Percentiles rank a stretch among this genome's conserved stretches.
These are phyloP conservation scores for Citrus australasica DNA, from an alignment of 345 rosid species.

Conservation along the genomic window DNA sequence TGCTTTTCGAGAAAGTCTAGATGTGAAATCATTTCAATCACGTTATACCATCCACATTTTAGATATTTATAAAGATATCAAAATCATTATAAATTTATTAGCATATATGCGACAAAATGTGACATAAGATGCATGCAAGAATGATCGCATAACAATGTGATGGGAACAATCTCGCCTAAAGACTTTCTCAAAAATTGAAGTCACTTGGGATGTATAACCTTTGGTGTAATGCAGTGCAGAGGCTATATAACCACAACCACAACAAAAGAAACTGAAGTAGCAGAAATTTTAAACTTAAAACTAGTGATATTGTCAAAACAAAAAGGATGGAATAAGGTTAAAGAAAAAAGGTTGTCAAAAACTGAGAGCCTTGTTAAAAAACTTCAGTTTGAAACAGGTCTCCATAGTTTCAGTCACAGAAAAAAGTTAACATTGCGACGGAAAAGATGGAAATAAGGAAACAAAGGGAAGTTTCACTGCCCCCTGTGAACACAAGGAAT, in stretches of 20 bases:
- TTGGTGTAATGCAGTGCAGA: background rate
- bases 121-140: background rate
- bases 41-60: background rate
- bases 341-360: background rate
- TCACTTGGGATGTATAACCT: background rate
- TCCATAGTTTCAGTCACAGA: background rate
- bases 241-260: background rate
- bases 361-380: background rate
- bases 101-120: background rate
- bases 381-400: background rate
- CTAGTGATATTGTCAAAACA: background rate
- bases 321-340: background rate
- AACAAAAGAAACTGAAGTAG: background rate
- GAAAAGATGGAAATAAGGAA: slow-evolving; percentile 35
- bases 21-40: background rate
- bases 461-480: slow-evolving; percentile 35
- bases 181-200: background rate
- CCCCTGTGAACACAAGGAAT: slow-evolving; percentile 37
- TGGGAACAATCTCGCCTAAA: background rate
- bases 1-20: too few relatives aligned
- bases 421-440: slow-evolving; percentile 24
- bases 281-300: background rate
- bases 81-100: too few relatives aligned
- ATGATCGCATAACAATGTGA: background rate
- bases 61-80: too few relatives aligned